Conservation (phyloP, 768 basidiomycete species). For the Mycena filopes region DNA sequence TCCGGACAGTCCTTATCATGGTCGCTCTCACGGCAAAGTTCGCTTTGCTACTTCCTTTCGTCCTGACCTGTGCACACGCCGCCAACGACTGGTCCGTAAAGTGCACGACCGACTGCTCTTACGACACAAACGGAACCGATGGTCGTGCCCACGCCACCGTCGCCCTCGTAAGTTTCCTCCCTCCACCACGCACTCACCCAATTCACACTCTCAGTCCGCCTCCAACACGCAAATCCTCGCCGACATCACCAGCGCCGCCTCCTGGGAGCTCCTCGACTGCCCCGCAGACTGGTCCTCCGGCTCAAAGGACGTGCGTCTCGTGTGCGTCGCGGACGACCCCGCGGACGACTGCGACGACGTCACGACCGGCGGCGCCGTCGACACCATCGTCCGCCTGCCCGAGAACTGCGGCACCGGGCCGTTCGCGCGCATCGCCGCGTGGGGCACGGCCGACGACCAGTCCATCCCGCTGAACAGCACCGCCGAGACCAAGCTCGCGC, state of each 20-base stretch:
- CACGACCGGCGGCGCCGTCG: slow-evolving; percentile 6
- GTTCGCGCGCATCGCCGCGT: slow-evolving; percentile 10
- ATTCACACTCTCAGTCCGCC: background rate
- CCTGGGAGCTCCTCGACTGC: slow-evolving; percentile 19
- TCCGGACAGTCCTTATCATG: slow-evolving; percentile 4
- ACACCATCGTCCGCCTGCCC: slow-evolving; percentile 16
- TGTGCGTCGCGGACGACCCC: slow-evolving; percentile 10
- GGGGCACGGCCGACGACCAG: slow-evolving; percentile 4
- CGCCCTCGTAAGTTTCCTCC: background rate
- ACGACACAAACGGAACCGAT: slow-evolving; percentile 20
- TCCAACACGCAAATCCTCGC: slow-evolving; percentile 6
- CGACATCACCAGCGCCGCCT: slow-evolving; percentile 10
- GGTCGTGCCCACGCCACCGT: slow-evolving; percentile 13
- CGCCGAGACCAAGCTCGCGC: slow-evolving; percentile 11
- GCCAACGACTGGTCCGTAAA: slow-evolving; percentile 20
- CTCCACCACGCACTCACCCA: too few relatives aligned
- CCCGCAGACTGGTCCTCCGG: slow-evolving; percentile 9
- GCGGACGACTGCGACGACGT: slow-evolving; percentile 10
- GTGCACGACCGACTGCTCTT: slow-evolving; percentile 9
- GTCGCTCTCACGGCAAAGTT: slow-evolving; percentile 10
- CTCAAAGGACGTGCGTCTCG: slow-evolving; percentile 9
- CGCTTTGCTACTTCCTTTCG: slow-evolving; percentile 7
- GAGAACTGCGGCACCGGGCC: slow-evolving; percentile 19
- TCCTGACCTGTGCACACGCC: slow-evolving; percentile 1
- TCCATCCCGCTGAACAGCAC: background rate